phyloP scores from a whole-genome alignment of 371 early-diverging fungal species.

The Mucor plumbeus region DNA sequence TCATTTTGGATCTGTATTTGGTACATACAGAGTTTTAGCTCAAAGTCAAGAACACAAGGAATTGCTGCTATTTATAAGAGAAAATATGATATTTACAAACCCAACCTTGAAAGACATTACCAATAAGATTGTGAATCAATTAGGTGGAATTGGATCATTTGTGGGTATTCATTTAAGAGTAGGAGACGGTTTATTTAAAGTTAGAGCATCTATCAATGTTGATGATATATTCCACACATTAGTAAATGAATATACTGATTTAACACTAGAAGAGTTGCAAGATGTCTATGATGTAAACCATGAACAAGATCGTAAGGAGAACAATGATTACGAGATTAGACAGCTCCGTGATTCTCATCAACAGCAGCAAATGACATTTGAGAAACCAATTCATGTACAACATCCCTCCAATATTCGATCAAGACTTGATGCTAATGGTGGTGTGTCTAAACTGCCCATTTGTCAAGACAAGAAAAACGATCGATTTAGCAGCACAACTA shows the following conservation, averaged over 20 bases:
- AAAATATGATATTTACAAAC: slow-evolving; percentile 56
- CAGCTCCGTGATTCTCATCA: slow-evolving; percentile 30
- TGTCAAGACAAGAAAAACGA: slow-evolving; percentile 27
- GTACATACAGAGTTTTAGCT: slow-evolving; percentile 57
- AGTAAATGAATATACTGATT: slow-evolving; percentile 45
- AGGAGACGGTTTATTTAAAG: slow-evolving; percentile 58
- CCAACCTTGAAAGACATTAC: slow-evolving; percentile 54
- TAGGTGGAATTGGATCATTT: slow-evolving; percentile 50
- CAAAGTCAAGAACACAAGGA: slow-evolving; percentile 45
- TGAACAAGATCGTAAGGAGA: slow-evolving; percentile 47
- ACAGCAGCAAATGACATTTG: not conserved
- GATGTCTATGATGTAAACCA: slow-evolving; percentile 33
- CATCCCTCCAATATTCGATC: slow-evolving; percentile 36
- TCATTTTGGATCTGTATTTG: slow-evolving; percentile 67
- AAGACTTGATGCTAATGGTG: slow-evolving; percentile 31
- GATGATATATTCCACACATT: slow-evolving; percentile 53
- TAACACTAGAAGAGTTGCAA: slow-evolving; percentile 37
- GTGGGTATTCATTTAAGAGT: slow-evolving; percentile 62
- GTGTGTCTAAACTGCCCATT: not conserved
- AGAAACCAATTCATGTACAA: slow-evolving; percentile 37
- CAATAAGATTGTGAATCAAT: slow-evolving; percentile 38
- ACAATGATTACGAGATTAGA: slow-evolving; percentile 48
- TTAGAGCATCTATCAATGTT: slow-evolving; percentile 45
- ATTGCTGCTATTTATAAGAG: slow-evolving; percentile 42
- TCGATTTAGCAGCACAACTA: slow-evolving; percentile 36